Percentiles rank a stretch among this genome's conserved stretches.
phyloP scores from a whole-genome alignment of 768 basidiomycete species.

The Boletus barrowsii region DNA sequence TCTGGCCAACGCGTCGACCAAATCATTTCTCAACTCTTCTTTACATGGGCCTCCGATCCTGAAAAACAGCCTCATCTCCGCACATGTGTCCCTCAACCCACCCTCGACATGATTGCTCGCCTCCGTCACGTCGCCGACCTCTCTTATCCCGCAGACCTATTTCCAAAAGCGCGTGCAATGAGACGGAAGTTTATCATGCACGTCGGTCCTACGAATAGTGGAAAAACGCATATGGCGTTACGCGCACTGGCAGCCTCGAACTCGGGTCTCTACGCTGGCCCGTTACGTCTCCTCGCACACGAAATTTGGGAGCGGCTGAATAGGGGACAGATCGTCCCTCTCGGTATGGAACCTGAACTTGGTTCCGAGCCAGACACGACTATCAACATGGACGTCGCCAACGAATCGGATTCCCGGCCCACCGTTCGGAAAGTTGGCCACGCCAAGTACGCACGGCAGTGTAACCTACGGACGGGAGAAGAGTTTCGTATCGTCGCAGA shows the following conservation, averaged over 20 bases:
- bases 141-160: conserved; percentile 49
- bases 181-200: conserved; percentile 87
- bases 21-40: conserved; percentile 53
- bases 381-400: conserved; percentile 30
- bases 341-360: conserved; percentile 49
- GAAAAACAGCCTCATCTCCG: conserved; percentile 24
- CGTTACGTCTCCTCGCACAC: conserved; percentile 88
- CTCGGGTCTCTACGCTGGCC: conserved; percentile 84
- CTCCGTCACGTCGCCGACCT: conserved; percentile 40
- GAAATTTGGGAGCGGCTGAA: conserved; percentile 94
- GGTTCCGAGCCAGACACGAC: conserved; percentile 37
- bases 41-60: conserved; percentile 49
- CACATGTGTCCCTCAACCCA: conserved; percentile 27
- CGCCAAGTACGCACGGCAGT: conserved; percentile 52
- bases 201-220: conserved; percentile 96
- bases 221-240: conserved; percentile 93
- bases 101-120: conserved; percentile 38
- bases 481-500: conserved; percentile 70
- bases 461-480: conserved; percentile 92
- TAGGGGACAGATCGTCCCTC: conserved; percentile 79
- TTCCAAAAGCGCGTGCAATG: conserved; percentile 50
- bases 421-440: conserved; percentile 39
- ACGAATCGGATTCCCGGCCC: conserved; percentile 22
- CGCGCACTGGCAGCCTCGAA: conserved; percentile 77
- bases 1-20: conserved; percentile 38